These are phyloP conservation scores for Cucurbita argyrosperma DNA, from an alignment of 306 rosid genomes.

Conservation along the genomic window DNA sequence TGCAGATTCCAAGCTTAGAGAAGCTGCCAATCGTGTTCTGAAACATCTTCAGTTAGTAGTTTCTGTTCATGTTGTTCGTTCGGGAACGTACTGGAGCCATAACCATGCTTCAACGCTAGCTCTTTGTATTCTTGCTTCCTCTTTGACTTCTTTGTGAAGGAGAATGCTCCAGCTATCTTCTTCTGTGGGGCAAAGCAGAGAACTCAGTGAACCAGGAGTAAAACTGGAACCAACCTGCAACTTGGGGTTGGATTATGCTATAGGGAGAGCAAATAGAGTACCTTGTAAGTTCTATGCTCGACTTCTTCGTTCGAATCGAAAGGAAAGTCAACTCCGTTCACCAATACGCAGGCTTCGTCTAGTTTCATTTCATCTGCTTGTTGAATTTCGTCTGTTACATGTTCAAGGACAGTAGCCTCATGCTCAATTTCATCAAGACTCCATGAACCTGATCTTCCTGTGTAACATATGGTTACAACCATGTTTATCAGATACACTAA, in stretches of 20 bases:
- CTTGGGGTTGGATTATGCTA: background rate
- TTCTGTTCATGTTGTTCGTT: slow-evolving; percentile 14
- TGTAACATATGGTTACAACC: background rate
- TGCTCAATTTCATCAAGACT: slow-evolving; percentile 13
- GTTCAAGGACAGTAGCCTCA: slow-evolving; percentile 9
- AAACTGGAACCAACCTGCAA: background rate
- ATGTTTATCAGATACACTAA: slow-evolving; percentile 4
- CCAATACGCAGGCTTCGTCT: slow-evolving; percentile 62
- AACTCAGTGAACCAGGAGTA: background rate
- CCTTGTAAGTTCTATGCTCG: slow-evolving; percentile 40
- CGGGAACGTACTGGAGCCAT: slow-evolving; percentile 17
- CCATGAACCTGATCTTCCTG: slow-evolving; percentile 25
- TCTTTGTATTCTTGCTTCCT: slow-evolving; percentile 75
- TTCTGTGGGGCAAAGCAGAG: slow-evolving; percentile 21
- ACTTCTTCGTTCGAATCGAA: slow-evolving; percentile 13
- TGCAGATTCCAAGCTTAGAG: slow-evolving; percentile 29
- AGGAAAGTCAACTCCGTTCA: slow-evolving; percentile 36
- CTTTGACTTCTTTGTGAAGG: slow-evolving; percentile 34
- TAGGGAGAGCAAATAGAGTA: slow-evolving; percentile 6
- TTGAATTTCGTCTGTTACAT: slow-evolving; percentile 16
- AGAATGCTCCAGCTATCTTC: slow-evolving; percentile 37
- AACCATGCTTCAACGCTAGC: slow-evolving; percentile 35
- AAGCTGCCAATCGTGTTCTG: slow-evolving; percentile 80
- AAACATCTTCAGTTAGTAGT: slow-evolving; percentile 8
- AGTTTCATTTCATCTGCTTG: slow-evolving; percentile 20